phyloP scores from a whole-genome alignment of 1,284 basidiomycete genomes.

The Apiotrichum gracile region DNA sequence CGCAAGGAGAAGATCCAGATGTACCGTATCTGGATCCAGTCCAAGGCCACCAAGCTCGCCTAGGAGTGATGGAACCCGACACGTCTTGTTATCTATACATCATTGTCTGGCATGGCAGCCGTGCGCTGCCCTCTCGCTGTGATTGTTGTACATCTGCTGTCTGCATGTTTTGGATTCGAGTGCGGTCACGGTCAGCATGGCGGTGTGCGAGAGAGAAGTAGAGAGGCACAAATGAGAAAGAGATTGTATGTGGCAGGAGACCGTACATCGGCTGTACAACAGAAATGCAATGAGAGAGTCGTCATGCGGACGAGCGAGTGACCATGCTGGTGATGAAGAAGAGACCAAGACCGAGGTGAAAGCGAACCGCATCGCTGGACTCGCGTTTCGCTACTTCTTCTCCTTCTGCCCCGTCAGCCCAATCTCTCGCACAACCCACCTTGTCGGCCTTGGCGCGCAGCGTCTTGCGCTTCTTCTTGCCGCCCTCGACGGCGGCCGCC shows the following conservation, averaged over 20 bases:
- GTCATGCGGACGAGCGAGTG: too few relatives aligned
- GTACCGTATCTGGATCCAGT: constrained; percentile 94
- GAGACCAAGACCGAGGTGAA: too few relatives aligned
- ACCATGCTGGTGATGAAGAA: too few relatives aligned
- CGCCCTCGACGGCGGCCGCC: not conserved
- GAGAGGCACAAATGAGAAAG: not conserved
- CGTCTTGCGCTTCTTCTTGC: constrained; percentile 16
- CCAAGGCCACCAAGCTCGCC: constrained; percentile 62
- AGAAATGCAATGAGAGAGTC: too few relatives aligned
- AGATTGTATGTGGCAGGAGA: too few relatives aligned
- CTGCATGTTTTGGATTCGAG: not conserved
- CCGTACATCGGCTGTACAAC: too few relatives aligned
- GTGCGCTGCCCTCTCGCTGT: not conserved
- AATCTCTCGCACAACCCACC: not conserved
- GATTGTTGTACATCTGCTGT: not conserved
- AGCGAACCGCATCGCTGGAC: not conserved
- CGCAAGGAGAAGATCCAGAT: constrained; percentile 87
- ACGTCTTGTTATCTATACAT: too few relatives aligned
- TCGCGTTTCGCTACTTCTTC: not conserved
- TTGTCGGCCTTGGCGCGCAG: constrained; percentile 18
- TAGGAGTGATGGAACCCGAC: not conserved
- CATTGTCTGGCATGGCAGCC: not conserved
- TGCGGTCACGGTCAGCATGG: not conserved
- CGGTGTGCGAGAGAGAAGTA: not conserved
- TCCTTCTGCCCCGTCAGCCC: not conserved